These are phyloP conservation scores for Cladosporium sp. DNA, from an alignment of 2,329 filamentous ascomycete genomes.

Conservation along the genomic window DNA sequence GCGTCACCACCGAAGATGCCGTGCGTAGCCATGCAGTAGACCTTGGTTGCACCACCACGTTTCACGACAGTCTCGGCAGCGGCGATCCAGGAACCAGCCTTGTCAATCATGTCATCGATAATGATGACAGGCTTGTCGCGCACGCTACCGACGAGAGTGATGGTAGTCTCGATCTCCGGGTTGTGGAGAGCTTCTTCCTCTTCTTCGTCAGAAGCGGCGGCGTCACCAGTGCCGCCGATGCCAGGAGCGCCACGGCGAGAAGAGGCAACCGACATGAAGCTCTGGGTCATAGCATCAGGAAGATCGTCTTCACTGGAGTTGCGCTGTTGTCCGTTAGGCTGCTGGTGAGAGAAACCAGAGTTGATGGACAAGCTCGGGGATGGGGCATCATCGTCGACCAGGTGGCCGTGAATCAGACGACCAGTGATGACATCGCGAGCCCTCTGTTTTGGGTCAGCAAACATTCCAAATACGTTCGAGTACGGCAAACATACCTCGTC, in stretches of 20 bases:
- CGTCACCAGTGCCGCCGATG: slow-evolving; percentile 80
- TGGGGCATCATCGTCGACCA: slow-evolving; percentile 89
- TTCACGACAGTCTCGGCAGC: slow-evolving; percentile 96
- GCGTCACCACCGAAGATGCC: slow-evolving; percentile 89
- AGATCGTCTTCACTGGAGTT: slow-evolving; percentile 48
- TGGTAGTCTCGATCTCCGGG: slow-evolving; percentile 81
- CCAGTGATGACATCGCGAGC: slow-evolving; percentile 88
- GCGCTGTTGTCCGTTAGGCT: slow-evolving; percentile 37
- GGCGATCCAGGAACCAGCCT: slow-evolving; percentile 92
- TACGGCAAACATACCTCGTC: slow-evolving; percentile 27
- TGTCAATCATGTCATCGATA: slow-evolving; percentile 99
- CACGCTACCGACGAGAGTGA: slow-evolving; percentile 95
- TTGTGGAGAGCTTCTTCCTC: slow-evolving; percentile 86
- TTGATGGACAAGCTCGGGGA: slow-evolving; percentile 65
- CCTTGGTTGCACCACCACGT: slow-evolving; percentile 81
- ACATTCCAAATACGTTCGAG: background rate
- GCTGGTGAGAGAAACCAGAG: slow-evolving; percentile 52
- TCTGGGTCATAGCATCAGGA: slow-evolving; percentile 84
- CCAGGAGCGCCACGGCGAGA: slow-evolving; percentile 54
- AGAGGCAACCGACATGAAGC: slow-evolving; percentile 74
- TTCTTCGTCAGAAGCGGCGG: slow-evolving; percentile 76
- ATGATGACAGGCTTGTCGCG: slow-evolving; percentile 84
- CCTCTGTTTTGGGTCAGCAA: slow-evolving; percentile 39
- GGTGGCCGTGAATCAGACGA: slow-evolving; percentile 84
- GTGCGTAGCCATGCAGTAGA: slow-evolving; percentile 97